Conservation (phyloP, 257 asterid species). For the Lantana camara region DNA sequence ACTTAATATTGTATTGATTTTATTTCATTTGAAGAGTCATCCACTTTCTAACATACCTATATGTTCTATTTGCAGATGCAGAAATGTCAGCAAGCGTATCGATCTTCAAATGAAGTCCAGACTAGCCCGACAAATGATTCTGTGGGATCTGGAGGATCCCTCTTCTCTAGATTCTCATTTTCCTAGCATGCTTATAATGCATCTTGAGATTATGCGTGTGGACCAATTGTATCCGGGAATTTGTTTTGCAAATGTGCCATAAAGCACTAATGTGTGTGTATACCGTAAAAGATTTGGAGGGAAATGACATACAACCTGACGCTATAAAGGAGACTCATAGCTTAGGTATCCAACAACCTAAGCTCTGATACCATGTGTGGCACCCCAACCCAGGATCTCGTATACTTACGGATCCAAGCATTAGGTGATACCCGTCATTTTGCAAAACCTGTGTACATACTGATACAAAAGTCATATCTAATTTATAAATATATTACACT, state of each 20-base stretch:
- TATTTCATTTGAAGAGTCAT: not conserved
- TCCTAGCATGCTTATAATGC: constrained; percentile 38
- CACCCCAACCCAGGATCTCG: too few relatives aligned
- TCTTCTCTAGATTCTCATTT: constrained; percentile 89
- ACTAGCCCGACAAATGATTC: constrained; percentile 74
- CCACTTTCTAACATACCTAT: constrained; percentile 13
- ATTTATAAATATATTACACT: too few relatives aligned
- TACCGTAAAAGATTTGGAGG: not conserved
- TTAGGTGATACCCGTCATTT: too few relatives aligned
- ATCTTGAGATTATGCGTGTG: constrained; percentile 5
- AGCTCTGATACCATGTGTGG: too few relatives aligned
- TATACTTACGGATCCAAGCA: too few relatives aligned
- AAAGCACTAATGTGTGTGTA: too few relatives aligned
- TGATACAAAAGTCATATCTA: too few relatives aligned
- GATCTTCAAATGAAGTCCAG: constrained; percentile 50
- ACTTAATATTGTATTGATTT: not conserved
- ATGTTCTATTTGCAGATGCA: constrained; percentile 53
- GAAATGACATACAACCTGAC: too few relatives aligned
- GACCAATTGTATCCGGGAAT: not conserved
- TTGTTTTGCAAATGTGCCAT: constrained; percentile 17
- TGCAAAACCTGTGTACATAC: too few relatives aligned
- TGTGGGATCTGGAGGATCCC: constrained; percentile 60
- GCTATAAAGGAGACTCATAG: too few relatives aligned
- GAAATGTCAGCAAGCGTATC: constrained; percentile 89
- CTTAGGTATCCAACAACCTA: too few relatives aligned